Evolutionary conservation across 805 yeast species (phyloP).

Genomic region (Candida krabiensis): DNA sequence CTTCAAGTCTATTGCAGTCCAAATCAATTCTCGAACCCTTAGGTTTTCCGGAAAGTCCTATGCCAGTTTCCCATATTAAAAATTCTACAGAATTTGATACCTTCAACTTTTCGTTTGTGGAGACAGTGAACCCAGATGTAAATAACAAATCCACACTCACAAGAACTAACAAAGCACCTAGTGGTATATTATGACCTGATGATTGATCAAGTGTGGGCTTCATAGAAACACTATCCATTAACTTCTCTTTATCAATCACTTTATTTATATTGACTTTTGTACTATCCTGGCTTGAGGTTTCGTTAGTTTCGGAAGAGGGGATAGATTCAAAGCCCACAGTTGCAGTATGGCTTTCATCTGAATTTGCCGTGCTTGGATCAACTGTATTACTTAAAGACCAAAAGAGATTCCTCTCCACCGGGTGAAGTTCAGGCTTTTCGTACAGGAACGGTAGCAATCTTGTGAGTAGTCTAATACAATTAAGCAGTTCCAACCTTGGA

Average conservation of each 20-base stretch:
- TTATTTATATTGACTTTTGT: constrained; percentile 17
- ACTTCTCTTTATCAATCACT: constrained; percentile 9
- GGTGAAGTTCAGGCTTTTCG: constrained; percentile 46
- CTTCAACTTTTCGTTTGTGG: constrained; percentile 12
- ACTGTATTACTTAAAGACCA: constrained; percentile 38
- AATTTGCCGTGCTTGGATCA: constrained; percentile 12
- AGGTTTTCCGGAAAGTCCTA: constrained; percentile 44
- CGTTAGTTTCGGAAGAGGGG: constrained; percentile 22
- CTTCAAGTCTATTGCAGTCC: constrained; percentile 68
- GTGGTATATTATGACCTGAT: constrained; percentile 21
- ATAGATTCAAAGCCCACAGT: constrained; percentile 23
- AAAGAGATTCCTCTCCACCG: constrained; percentile 38
- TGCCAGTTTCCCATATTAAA: constrained; percentile 79
- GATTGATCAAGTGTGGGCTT: constrained; percentile 16
- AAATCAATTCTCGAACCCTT: constrained; percentile 38
- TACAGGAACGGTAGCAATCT: constrained; percentile 65
- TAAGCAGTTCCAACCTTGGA: constrained; percentile 44
- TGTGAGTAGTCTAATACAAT: constrained; percentile 64
- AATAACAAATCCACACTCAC: constrained; percentile 50
- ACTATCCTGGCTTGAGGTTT: constrained; percentile 21
- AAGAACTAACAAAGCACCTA: constrained; percentile 40
- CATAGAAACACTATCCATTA: constrained; percentile 15
- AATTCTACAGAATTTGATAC: constrained; percentile 34
- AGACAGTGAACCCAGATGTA: constrained; percentile 55
- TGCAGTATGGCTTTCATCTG: constrained; percentile 19